These are phyloP conservation scores for Brasilioporus rufonigricans DNA, from an alignment of 768 basidiomycete genomes.

Conservation along the genomic window DNA sequence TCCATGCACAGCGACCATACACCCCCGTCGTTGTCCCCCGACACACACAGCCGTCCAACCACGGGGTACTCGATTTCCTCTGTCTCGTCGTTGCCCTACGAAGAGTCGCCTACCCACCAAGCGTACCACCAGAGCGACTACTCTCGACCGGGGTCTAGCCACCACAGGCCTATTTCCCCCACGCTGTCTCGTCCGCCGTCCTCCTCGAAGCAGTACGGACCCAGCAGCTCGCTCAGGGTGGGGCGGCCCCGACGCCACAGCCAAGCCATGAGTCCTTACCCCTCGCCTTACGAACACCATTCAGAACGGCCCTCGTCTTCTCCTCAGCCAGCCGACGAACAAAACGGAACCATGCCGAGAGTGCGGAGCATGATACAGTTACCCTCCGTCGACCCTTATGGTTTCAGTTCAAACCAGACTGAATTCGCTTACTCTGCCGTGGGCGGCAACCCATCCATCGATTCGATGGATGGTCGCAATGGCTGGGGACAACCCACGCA, in stretches of 20 bases:
- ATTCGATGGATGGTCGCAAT: conserved; percentile 37
- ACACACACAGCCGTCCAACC: conserved; percentile 67
- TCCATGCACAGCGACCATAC: conserved; percentile 67
- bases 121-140: conserved; percentile 52
- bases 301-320: conserved; percentile 70
- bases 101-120: conserved; percentile 44
- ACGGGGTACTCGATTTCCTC: conserved; percentile 86
- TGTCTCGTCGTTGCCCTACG: conserved; percentile 73
- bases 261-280: conserved; percentile 86
- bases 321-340: conserved; percentile 60
- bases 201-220: conserved; percentile 54
- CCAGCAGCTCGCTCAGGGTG: conserved; percentile 58
- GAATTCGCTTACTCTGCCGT: conserved; percentile 82
- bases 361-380: conserved; percentile 84
- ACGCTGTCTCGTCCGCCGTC: conserved; percentile 67
- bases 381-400: conserved; percentile 67
- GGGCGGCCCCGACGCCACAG: conserved; percentile 76
- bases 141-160: conserved; percentile 71
- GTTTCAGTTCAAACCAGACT: conserved; percentile 61
- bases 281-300: conserved; percentile 72
- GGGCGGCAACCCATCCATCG: conserved; percentile 40
- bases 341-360: conserved; percentile 54
- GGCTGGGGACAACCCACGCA: conserved; percentile 42
- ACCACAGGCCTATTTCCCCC: conserved; percentile 63
- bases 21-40: conserved; percentile 73